Evolutionary conservation across 2,329 filamentous ascomycete genomes (phyloP), one percentile per base, ranked within the genome.

Genomic region (Pseudogymnoascus pannorum): DNA sequence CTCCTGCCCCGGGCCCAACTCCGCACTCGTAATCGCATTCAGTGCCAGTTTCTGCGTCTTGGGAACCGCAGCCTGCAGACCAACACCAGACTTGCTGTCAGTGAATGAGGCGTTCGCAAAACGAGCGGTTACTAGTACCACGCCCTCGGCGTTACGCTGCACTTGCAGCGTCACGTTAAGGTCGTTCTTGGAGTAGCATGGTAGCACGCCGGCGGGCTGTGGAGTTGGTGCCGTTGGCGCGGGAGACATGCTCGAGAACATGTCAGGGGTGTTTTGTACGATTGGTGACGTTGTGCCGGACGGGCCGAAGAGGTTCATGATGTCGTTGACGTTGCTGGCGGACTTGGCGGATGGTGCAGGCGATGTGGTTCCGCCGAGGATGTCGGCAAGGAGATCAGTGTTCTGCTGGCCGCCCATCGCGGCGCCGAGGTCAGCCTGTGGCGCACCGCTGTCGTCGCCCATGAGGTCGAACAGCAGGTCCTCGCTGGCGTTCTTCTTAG

Each of bases 41-140:
- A 99, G 78, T 72, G 97, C 92, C 69, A 99, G 77, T 73, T 94
- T 96, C 76, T 99, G 94, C 48, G 89, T 91, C 77, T 97, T 99
- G 7, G 94, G 94, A 60, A 99, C 94, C 0, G 94, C 94, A 44
- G 93, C 94, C 74, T 99, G 94, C 66, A 99, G 75, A 24, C 90
- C 91, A 29, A 97, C 89, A 51, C 83, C 84, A 14, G 86, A 86
- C 57, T 97, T 79, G 12, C 78, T 76, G 12, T 80, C 81, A 29
- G 87, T 84, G 62, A 81, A 80, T 12, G 87, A 88, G 0, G 77
- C 83, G 74, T 97, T 97, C 38, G 83, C 84, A 80, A 99, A 99
- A 7, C 87, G 86, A 14, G 92, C 92, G 58, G 87, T 80, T 5
- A 96, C 87, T 72, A 96, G 92, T 18, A 96, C 87, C 7, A 85